Evolutionary conservation across 2,329 filamentous ascomycete species (phyloP), one percentile per base, ranked within the genome.

Genomic region (Ophiosphaerella korrae): DNA sequence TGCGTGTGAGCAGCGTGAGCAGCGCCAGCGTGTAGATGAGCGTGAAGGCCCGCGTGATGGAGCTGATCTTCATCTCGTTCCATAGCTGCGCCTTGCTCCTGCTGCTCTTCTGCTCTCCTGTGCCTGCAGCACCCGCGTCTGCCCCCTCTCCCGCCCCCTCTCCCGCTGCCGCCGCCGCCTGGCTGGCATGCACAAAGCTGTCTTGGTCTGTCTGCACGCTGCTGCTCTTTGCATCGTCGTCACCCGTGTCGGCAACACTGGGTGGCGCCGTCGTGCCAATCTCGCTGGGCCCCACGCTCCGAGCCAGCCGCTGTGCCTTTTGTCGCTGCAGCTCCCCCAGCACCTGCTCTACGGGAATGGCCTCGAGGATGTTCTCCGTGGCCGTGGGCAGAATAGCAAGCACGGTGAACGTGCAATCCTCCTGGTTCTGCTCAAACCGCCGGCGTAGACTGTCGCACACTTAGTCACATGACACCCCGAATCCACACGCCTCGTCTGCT

Each of bases 361-460:
- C 87, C 62, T 90, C 87, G 66, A 97, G 80, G 64, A 99, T 88
- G 71, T 95, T 93, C 61, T 94, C 86, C 21, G 92, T 92, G 6
- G 92, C 90, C 31, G 93, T 96, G 4, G 94, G 94, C 8, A 99
- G 83, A 48, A 99, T 85, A 26, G 93, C 94, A n/a, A 97, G 86
- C 38, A 97, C 92, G 33, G 94, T 99, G 73, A 95, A 97, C 41
- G 93, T 97, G 77, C 94, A 99, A 76, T 99, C 94, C 72, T 96
- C 93, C 73, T 99, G 94, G 75, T 99, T 99, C 76, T 99, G 94
- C 74, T 97, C 91, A 77, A 99, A 99, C 69, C 94, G 89, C 52
- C 94, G 89, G 44, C 92, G 92, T 55, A 99, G 84, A 75, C 93
- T 97, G 66, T 29, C 12, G 6, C 18, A 21, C 11, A 34, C 36